phyloP scores from a whole-genome alignment of 2,329 filamentous ascomycete species.

The Alternaria consortialis region DNA sequence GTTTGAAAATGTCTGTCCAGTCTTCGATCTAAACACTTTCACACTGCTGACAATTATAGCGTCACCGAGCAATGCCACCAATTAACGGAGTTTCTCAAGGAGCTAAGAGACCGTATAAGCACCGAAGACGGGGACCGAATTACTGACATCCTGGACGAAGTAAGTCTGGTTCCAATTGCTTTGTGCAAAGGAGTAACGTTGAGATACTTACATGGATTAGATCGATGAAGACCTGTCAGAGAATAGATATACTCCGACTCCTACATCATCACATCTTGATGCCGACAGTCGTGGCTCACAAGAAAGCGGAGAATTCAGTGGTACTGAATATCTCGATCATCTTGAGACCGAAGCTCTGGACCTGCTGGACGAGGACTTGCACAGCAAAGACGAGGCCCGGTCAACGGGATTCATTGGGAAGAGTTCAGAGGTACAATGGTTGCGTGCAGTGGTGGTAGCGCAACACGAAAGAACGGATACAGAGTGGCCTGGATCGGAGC shows the following conservation, averaged over 20 bases:
- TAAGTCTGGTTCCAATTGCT: conserved; percentile 11
- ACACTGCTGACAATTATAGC: conserved; percentile 29
- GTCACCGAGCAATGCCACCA: conserved; percentile 41
- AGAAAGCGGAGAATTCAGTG: conserved; percentile 15
- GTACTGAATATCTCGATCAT: conserved; percentile 20
- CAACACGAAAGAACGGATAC: conserved; percentile 29
- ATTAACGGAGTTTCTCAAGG: conserved; percentile 36
- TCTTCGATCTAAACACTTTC: background rate
- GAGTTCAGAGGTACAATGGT: conserved; percentile 46
- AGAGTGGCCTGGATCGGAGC: conserved; percentile 6
- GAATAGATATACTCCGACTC: conserved; percentile 17
- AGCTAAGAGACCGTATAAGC: conserved; percentile 25
- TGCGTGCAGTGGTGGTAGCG: conserved; percentile 36
- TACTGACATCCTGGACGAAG: conserved; percentile 33
- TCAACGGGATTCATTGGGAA: conserved; percentile 48
- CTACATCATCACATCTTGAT: conserved; percentile 27
- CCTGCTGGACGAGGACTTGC: conserved; percentile 41
- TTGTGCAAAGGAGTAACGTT: background rate
- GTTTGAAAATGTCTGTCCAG: conserved; percentile 45
- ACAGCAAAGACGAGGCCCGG: conserved; percentile 32
- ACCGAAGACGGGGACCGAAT: conserved; percentile 36
- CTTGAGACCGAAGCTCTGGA: conserved; percentile 32
- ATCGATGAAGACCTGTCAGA: conserved; percentile 41
- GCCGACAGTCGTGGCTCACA: conserved; percentile 29
- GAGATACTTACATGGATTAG: conserved; percentile 26